phyloP scores from a whole-genome alignment of 768 basidiomycete species.

The Agrocybe chaxingu region DNA sequence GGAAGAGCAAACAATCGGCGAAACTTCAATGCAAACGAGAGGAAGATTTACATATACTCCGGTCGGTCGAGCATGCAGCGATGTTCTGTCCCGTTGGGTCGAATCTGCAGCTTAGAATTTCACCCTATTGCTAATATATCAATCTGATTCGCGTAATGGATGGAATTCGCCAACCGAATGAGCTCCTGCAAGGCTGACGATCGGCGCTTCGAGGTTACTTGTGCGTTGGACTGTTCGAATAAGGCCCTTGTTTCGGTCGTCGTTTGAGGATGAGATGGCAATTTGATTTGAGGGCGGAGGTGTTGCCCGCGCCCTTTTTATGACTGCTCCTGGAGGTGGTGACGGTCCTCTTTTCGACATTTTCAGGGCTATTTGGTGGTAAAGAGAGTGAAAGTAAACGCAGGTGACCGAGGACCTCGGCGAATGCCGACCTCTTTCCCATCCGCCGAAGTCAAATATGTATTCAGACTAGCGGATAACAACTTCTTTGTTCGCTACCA shows the following conservation, averaged over 20 bases:
- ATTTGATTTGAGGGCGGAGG: constrained; percentile 61
- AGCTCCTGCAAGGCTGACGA: constrained; percentile 84
- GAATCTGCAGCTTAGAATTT: constrained; percentile 90
- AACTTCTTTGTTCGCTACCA: no score
- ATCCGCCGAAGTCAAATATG: no score
- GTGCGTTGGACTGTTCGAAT: constrained; percentile 87
- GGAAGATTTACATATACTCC: constrained; percentile 74
- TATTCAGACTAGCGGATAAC: no score
- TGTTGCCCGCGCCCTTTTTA: constrained; percentile 60
- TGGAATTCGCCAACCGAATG: constrained; percentile 55
- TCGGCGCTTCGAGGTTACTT: constrained; percentile 91
- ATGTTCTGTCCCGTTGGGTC: constrained; percentile 93
- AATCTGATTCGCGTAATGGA: background rate
- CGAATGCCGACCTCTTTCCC: no score
- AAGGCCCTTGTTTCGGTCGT: constrained; percentile 75
- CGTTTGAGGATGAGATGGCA: constrained; percentile 69
- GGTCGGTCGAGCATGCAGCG: constrained; percentile 88
- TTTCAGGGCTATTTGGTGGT: constrained; percentile 9
- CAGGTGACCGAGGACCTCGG: no score
- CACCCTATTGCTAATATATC: constrained; percentile 27
- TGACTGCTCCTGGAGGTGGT: constrained; percentile 51
- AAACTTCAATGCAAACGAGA: no score
- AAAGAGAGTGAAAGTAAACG: background rate
- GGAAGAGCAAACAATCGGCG: background rate
- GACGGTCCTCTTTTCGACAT: constrained; percentile 77